Evolutionary conservation across 2,329 filamentous ascomycete species (phyloP), one percentile per base, ranked within the genome.

Genomic region (Intubia oerlemansii): DNA sequence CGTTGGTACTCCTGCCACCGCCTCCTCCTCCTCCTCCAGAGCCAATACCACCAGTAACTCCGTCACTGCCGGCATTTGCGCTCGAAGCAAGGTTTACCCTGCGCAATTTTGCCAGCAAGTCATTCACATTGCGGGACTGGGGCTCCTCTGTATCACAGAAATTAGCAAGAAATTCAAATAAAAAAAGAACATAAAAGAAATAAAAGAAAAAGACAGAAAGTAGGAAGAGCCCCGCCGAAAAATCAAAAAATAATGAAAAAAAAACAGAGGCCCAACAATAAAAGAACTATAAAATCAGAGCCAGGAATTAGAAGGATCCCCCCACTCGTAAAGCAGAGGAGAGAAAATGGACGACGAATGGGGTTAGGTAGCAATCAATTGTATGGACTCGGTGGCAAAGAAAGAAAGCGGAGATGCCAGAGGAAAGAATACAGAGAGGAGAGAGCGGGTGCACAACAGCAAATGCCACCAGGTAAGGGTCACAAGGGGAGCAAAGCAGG

Each of bases 41-140:
- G 21, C 16, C 23, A 19, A 12, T n/a, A 17, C 15, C 8, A 11
- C 29, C 17, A 14, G 13, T 20, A 21, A 12, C 29, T 3, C 15
- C 3, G 24, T 14, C 25, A 22, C 19, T n/a, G 9, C 29, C 26
- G 5, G 30, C 28, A n/a, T 21, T 13, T 17, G 20, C 32, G 27
- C 32, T 33, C 31, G 32, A 28, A 33, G 38, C 39, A 35, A 53
- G 32, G 26, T 51, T 52, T 30, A 50, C 49, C 40, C 56, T 60
- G 41, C 67, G 64, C 38, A 69, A 44, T 35, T 56, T 59, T 34
- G 62, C 56, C 41, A 73, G 58, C 35, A 69, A 50, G 36, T 71
- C 59, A 44, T 73, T 73, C 42, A 73, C 67, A 34, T 57, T 49
- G 28, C 49, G 52, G 27, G 30, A 23, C 21, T 34, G 32, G 7